Evolutionary conservation across 2,329 filamentous ascomycete species (phyloP).

Genomic region (Chaetoscypha palmicola): DNA sequence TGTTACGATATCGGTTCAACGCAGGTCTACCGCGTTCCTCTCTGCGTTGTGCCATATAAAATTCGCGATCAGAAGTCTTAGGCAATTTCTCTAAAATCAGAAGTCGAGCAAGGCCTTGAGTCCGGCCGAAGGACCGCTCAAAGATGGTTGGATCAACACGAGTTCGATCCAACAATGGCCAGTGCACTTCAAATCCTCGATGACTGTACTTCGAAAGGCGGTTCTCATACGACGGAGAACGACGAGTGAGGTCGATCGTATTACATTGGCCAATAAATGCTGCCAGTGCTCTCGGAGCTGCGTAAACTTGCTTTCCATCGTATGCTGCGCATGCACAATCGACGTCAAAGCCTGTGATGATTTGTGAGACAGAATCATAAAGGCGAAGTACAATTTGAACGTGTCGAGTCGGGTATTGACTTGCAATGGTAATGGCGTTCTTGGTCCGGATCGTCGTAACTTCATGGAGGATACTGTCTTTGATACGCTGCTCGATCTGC

Average conservation of each 20-base stretch:
- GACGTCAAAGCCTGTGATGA: slow-evolving; percentile 82
- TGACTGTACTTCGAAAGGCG: slow-evolving; percentile 80
- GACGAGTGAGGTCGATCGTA: slow-evolving; percentile 68
- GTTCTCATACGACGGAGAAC: slow-evolving; percentile 83
- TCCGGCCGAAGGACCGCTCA: slow-evolving; percentile 70
- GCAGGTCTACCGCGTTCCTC: slow-evolving; percentile 63
- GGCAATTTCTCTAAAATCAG: slow-evolving; percentile 75
- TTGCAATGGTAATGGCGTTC: slow-evolving; percentile 79
- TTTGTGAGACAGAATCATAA: slow-evolving; percentile 77
- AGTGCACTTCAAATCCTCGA: slow-evolving; percentile 78
- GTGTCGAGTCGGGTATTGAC: slow-evolving; percentile 76
- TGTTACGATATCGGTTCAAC: slow-evolving; percentile 37
- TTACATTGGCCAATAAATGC: slow-evolving; percentile 80
- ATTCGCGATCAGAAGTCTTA: slow-evolving; percentile 57
- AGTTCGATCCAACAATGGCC: slow-evolving; percentile 66
- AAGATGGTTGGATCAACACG: slow-evolving; percentile 80
- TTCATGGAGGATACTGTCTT: slow-evolving; percentile 73
- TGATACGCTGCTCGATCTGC: slow-evolving; percentile 68
- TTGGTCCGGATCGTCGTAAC: slow-evolving; percentile 80
- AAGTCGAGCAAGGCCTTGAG: slow-evolving; percentile 69
- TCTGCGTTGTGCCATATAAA: slow-evolving; percentile 63
- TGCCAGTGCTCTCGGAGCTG: slow-evolving; percentile 66
- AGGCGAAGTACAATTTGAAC: slow-evolving; percentile 78
- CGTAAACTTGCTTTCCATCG: slow-evolving; percentile 73
- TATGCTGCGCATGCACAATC: slow-evolving; percentile 78